Base-by-base conservation (phyloP, 768 basidiomycete genomes). In the Flagelloscypha sp. region DNA sequence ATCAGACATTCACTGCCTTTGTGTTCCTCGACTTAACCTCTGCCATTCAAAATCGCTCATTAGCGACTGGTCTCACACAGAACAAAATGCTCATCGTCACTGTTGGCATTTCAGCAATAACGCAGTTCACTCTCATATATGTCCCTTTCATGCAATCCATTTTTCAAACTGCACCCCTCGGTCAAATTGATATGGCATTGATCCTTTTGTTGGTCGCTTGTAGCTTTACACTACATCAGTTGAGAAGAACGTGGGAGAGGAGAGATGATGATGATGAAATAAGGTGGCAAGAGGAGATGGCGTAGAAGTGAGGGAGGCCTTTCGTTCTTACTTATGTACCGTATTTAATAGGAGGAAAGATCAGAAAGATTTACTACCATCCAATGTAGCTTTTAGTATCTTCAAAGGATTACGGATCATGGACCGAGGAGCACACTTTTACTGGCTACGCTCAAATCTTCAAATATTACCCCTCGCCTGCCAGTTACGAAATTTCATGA, bases 1-100 rank as follows among this genome's bases (percentile, higher is more conserved):
- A 15, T n/a, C 57, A 95, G 94, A 95, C 94, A 17, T 98, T 98
- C 59, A 85, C 92, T 12, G 84, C 80, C 53, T 98, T 98, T 60
- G 94, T 98, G 39, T 87, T 97, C 68, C 81, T 98, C 43, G 94
- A 98, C 58, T 76, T 98, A 28, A 84, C 90, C 7, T 97, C 92
- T 24, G 94, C 94, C 1, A 58, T 95, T 21, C 93, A 98, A 56
- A 94, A 87, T 57, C 86, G 94, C 36, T 90, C 90, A 8, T 73
- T 98, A 11, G 79, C 81, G 27, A 94, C 90, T 47, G 80, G 78
- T 5, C 52, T 97, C 20, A 62, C 76, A 38, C 80, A 82, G 51
- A 98, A 98, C 66, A 73, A 72, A 49, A 93, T 97, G 87, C 69
- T 97, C 39, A 59, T 94, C 43, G 66, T 78, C 43, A 97, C 94